phyloP scores from a whole-genome alignment of 495 filamentous ascomycete genomes.

The Massariosphaeria phaeospora region DNA sequence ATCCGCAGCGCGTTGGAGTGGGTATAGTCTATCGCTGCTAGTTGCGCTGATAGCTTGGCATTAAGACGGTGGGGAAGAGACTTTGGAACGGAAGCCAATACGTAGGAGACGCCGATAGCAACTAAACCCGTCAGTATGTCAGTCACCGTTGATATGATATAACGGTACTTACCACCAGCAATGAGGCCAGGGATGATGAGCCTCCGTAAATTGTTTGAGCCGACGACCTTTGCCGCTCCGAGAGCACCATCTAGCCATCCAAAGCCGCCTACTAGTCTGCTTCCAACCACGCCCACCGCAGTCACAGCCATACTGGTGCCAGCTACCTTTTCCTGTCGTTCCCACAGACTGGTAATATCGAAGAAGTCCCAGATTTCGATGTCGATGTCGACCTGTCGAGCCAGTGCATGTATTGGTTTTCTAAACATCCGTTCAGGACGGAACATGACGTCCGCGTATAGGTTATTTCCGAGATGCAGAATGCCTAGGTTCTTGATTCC shows the following conservation, averaged over 20 bases:
- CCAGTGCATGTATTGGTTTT: constrained; percentile 70
- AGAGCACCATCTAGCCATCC: constrained; percentile 86
- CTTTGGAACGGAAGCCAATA: constrained; percentile 77
- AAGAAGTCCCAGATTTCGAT: constrained; percentile 91
- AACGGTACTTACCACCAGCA: constrained; percentile 61
- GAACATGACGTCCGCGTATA: constrained; percentile 76
- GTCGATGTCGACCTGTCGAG: constrained; percentile 76
- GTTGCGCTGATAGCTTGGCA: constrained; percentile 72
- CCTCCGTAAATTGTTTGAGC: constrained; percentile 74
- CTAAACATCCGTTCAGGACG: constrained; percentile 88
- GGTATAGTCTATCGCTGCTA: constrained; percentile 80
- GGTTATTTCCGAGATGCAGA: constrained; percentile 76
- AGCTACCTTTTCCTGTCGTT: constrained; percentile 88
- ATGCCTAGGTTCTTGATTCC: constrained; percentile 83
- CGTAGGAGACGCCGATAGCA: constrained; percentile 66
- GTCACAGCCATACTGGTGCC: constrained; percentile 92
- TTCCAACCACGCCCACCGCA: constrained; percentile 77
- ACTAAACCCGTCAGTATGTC: constrained; percentile 50
- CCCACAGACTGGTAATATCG: constrained; percentile 73
- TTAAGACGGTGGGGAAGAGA: constrained; percentile 84
- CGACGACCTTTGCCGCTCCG: constrained; percentile 70
- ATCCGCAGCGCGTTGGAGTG: constrained; percentile 84
- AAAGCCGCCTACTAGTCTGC: constrained; percentile 72
- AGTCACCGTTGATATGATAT: not conserved
- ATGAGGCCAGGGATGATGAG: constrained; percentile 77